These are phyloP conservation scores for Chamaenerion angustifolium DNA, from an alignment of 345 rosid genomes.

Conservation along the genomic window DNA sequence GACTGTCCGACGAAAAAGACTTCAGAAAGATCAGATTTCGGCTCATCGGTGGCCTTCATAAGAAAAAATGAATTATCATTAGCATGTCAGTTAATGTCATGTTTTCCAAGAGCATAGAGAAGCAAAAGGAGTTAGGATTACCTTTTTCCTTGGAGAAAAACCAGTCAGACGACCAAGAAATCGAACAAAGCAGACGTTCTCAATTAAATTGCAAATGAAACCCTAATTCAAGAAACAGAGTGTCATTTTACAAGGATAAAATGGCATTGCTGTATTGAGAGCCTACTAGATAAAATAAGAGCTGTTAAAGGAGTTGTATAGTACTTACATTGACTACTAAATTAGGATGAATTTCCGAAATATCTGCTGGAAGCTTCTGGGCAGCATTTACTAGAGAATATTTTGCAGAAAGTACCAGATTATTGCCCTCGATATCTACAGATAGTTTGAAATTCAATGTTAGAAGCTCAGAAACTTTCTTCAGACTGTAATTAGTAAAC, in stretches of 20 bases:
- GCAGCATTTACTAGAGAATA: conserved; percentile 51
- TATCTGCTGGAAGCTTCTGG: conserved; percentile 62
- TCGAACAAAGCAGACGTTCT: conserved; percentile 87
- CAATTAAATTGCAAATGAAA: conserved; percentile 75
- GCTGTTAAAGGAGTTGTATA: not conserved
- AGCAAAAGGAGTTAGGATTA: conserved; percentile 6
- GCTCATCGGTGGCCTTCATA: conserved; percentile 60
- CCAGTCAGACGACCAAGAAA: conserved; percentile 95
- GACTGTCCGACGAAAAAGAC: conserved; percentile 85
- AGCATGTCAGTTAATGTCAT: too few relatives aligned
- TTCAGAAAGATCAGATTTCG: conserved; percentile 44
- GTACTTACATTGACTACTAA: conserved; percentile 60
- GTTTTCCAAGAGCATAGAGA: too few relatives aligned
- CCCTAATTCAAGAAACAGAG: conserved; percentile 40
- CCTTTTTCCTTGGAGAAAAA: conserved; percentile 84
- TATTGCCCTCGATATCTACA: conserved; percentile 66
- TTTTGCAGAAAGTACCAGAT: conserved; percentile 71
- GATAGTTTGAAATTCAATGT: conserved; percentile 2
- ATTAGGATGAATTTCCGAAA: conserved; percentile 41
- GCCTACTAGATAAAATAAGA: not conserved
- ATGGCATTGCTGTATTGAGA: too few relatives aligned
- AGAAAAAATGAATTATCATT: conserved; percentile 3
- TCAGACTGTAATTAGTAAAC: too few relatives aligned
- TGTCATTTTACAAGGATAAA: too few relatives aligned
- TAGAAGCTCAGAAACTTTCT: not conserved